These are phyloP conservation scores for Oemleria cerasiformis DNA, from an alignment of 306 rosid species.

Conservation along the genomic window DNA sequence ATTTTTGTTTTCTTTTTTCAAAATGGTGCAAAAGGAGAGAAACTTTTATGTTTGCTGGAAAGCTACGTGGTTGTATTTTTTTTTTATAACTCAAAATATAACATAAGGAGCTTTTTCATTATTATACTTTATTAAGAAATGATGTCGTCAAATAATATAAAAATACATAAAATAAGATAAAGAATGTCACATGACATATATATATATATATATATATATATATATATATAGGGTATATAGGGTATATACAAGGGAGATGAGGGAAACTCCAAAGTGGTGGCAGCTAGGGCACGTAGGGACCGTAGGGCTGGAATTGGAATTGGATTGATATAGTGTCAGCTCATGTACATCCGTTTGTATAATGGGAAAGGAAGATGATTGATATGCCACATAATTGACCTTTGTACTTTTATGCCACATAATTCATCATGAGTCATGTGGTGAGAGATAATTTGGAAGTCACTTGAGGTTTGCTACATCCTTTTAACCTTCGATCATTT, in stretches of 20 bases:
- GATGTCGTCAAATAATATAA: too few species aligned
- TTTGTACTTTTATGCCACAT: conserved; percentile 28
- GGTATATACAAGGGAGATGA: too few species aligned
- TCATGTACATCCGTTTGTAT: conserved; percentile 28
- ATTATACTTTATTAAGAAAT: too few species aligned
- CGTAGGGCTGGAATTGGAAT: conserved; percentile 26
- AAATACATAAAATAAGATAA: neutral
- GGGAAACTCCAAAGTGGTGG: conserved; percentile 15
- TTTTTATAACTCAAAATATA: too few species aligned
- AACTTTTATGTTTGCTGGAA: too few species aligned
- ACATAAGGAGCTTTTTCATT: neutral
- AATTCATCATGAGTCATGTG: neutral
- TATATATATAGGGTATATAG: too few species aligned
- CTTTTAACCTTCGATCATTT: too few species aligned
- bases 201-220: too few species aligned
- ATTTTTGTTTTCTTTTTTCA: conserved; percentile 3
- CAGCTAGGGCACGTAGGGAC: conserved; percentile 15
- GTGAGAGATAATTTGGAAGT: neutral
- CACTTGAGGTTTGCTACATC: neutral
- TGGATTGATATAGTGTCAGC: conserved; percentile 19
- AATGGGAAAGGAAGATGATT: conserved; percentile 36
- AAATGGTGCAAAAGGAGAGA: too few species aligned
- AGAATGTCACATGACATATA: too few species aligned
- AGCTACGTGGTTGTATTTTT: too few species aligned
- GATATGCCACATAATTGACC: conserved; percentile 23